Conservation (phyloP, 495 filamentous ascomycete genomes). For the Penicillium psychrofluorescens region DNA sequence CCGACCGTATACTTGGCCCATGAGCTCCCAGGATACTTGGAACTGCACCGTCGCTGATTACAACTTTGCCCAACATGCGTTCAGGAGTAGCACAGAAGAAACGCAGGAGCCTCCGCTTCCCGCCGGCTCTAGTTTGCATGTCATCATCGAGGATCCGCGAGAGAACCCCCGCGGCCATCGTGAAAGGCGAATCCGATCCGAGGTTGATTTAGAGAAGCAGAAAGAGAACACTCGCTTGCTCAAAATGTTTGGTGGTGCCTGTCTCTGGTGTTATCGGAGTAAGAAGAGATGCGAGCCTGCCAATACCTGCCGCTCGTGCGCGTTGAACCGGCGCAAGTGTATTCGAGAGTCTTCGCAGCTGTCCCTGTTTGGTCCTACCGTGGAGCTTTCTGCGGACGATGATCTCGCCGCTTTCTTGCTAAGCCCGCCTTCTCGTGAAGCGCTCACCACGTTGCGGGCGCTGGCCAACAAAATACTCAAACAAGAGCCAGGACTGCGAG, state of each 20-base stretch:
- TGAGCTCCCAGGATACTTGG: too few relatives aligned
- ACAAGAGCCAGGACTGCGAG: background rate
- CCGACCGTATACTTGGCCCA: too few relatives aligned
- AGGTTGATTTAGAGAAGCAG: conserved; percentile 7
- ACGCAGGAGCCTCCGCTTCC: too few relatives aligned
- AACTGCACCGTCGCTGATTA: too few relatives aligned
- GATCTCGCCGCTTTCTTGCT: background rate
- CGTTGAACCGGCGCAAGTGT: conserved; percentile 5
- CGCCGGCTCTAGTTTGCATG: background rate
- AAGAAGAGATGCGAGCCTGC: conserved; percentile 21
- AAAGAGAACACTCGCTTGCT: conserved; percentile 9
- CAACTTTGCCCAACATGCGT: too few relatives aligned
- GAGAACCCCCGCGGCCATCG: background rate
- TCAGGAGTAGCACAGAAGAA: too few relatives aligned
- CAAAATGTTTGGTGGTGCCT: conserved; percentile 19
- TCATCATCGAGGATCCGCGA: conserved; percentile 10
- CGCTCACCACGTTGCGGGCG: background rate
- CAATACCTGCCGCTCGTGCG: conserved; percentile 13
- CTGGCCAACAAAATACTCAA: background rate
- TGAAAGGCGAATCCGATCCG: conserved; percentile 4
- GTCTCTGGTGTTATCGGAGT: conserved; percentile 15
- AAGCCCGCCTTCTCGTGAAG: conserved; percentile 2
- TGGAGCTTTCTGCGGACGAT: background rate
- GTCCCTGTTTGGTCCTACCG: conserved; percentile 1
- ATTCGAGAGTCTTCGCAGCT: conserved; percentile 8